Evolutionary conservation across 148 eudicot species (phyloP), one percentile per base, ranked within the genome.

Genomic region (Heliamphora exappendiculata): DNA sequence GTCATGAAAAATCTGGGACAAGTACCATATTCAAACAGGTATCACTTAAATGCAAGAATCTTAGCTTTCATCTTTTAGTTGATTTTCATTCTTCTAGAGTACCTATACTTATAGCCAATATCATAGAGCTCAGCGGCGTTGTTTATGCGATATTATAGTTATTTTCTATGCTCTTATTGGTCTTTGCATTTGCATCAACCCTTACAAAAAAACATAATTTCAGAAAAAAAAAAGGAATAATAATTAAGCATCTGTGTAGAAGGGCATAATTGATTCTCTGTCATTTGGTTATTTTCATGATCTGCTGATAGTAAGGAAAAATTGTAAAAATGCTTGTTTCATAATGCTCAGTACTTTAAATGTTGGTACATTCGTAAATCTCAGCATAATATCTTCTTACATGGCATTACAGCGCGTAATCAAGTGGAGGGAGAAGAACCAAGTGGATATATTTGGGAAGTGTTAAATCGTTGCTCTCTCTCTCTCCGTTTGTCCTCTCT

Each of bases 1-100:
- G 97, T 33, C 79, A 75, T 68, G 88, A 88, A 86, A 82, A 87
- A 70, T 92, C 97, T 22, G 98, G 98, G 59, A 86, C 91, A 44
- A 89, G 96, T 79, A 87, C 98, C 76, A 82, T 92, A 51, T 89
- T 82, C 80, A 95, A 95, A 86, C 97, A 95, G 96, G 98, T 91
- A 79, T 2, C 73, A 19, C 26, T 73, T 80, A 57, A 36, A 12
- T 59, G 13, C 17, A 51, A 53, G 11, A 59, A 60, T 28, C n/a
- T 51, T 39, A 63, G 13, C 28, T 41, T 59, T 9, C 58, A n/a
- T 67, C 8, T 34, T 31, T 33, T 50, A 0, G n/a, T 51, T 36
- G 16, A 36, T 29, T 28, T 58, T 2, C 62, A 26, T 50, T 44
- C n/a, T 31, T 73, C 63, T 33, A 22, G 14, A 36, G 19, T 36